Percentiles rank a stretch among this genome's conserved stretches.
Evolutionary conservation across 139 green algal species (phyloP).

Genomic region (Closterium sp.): DNA sequence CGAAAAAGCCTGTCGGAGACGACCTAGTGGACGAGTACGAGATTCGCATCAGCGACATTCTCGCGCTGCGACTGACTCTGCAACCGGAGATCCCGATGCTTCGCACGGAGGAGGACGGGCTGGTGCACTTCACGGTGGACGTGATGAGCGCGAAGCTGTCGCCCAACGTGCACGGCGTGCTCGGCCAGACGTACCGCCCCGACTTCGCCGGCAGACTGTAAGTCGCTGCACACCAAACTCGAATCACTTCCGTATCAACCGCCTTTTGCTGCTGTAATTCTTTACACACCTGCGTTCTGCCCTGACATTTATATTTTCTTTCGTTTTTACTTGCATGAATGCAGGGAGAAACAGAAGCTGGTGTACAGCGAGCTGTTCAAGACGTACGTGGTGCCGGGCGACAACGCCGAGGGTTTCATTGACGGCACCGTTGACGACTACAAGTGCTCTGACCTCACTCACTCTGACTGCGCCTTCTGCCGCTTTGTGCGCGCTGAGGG

Average conservation of each 20-base stretch:
- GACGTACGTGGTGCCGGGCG: slow-evolving; percentile 8
- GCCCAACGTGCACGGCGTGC: slow-evolving; percentile 29
- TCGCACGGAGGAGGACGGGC: slow-evolving; percentile 22
- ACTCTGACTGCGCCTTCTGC: slow-evolving; percentile 15
- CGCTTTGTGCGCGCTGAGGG: background rate
- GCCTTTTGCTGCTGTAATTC: background rate
- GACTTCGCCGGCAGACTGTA: slow-evolving; percentile 17
- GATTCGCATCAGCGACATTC: background rate
- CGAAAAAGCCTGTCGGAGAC: background rate
- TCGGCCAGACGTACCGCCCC: slow-evolving; percentile 36
- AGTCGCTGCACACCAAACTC: background rate
- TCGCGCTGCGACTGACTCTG: slow-evolving; percentile 17
- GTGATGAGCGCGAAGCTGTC: slow-evolving; percentile 3
- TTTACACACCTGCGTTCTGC: background rate
- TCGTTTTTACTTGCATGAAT: background rate
- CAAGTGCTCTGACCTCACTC: background rate
- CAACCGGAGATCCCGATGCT: slow-evolving; percentile 21
- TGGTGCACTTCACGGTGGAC: slow-evolving; percentile 38
- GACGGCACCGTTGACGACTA: slow-evolving; percentile 20
- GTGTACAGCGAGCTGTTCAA: slow-evolving; percentile 21
- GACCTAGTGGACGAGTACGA: slow-evolving; percentile 15
- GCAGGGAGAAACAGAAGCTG: slow-evolving; percentile 2
- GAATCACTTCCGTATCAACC: background rate
- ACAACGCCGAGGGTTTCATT: slow-evolving; percentile 20
- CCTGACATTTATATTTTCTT: background rate